Percentiles rank a stretch among this genome's conserved stretches.
phyloP scores from a whole-genome alignment of 352 stramenopile species.

The Phytophthora kernoviae region DNA sequence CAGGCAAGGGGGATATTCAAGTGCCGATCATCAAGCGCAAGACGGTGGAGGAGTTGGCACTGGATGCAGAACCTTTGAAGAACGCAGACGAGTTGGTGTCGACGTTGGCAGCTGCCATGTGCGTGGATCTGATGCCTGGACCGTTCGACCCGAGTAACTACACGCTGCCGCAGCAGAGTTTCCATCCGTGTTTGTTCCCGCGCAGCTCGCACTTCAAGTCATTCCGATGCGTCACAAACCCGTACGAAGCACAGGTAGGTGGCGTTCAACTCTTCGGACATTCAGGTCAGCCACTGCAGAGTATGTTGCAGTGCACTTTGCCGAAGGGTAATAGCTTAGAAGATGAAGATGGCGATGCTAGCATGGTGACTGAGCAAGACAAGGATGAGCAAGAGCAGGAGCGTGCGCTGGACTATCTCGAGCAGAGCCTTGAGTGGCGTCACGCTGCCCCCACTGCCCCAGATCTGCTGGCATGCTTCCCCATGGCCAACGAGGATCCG shows the following conservation, averaged over 20 bases:
- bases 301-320: slow-evolving; percentile 77
- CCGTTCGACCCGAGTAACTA: slow-evolving; percentile 88
- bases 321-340: slow-evolving; percentile 39
- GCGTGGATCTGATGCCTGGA: slow-evolving; percentile 93
- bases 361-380: slow-evolving; percentile 25
- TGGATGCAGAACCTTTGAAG: slow-evolving; percentile 58
- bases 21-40: slow-evolving; percentile 49
- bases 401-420: slow-evolving; percentile 52
- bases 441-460: slow-evolving; percentile 94
- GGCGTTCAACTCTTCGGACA: slow-evolving; percentile 81
- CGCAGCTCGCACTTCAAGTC: slow-evolving; percentile 76
- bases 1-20: slow-evolving; percentile 20
- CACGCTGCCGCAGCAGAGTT: slow-evolving; percentile 93
- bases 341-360: slow-evolving; percentile 31
- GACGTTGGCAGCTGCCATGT: slow-evolving; percentile 75
- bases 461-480: slow-evolving; percentile 91
- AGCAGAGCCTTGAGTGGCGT: slow-evolving; percentile 87
- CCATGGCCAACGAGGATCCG: slow-evolving; percentile 89
- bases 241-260: slow-evolving; percentile 84
- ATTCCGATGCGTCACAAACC: slow-evolving; percentile 93
- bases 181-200: slow-evolving; percentile 94
- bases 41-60: slow-evolving; percentile 40
- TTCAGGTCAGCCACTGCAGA: slow-evolving; percentile 86
- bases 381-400: slow-evolving; percentile 28
- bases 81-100: slow-evolving; percentile 81